Conservation (phyloP, 192 early-diverging fungal species). For the Phycomyces nitens region DNA sequence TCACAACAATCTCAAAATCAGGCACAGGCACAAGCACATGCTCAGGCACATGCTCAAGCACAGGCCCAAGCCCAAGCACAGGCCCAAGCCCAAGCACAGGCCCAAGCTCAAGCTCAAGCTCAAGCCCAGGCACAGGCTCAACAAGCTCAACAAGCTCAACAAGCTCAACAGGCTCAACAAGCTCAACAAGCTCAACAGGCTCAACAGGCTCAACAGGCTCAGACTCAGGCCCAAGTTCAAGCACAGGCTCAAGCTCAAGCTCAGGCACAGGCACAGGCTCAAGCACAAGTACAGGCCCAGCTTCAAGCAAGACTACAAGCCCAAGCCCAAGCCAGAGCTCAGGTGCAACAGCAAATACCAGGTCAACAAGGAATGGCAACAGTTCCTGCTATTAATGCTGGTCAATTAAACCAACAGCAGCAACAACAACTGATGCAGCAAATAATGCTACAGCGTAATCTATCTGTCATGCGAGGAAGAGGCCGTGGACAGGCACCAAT, state of each 20-base stretch:
- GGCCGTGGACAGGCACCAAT: conserved; percentile 22
- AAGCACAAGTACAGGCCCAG: conserved; percentile 3
- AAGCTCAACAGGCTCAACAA: conserved; percentile 8
- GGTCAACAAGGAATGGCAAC: conserved; percentile 5
- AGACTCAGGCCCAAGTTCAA: conserved; percentile 18
- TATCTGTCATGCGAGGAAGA: conserved; percentile 20
- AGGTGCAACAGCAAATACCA: conserved; percentile 1
- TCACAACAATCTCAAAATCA: background rate
- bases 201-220: too few species aligned
- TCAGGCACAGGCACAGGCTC: background rate
- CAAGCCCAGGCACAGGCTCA: conserved; percentile 15
- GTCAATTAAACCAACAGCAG: conserved; percentile 23
- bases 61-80: conserved; percentile 20
- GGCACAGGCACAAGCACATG: conserved; percentile 12
- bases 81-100: conserved; percentile 20
- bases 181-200: conserved; percentile 4
- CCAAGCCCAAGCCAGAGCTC: background rate
- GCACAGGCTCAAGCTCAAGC: background rate
- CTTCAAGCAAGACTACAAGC: background rate
- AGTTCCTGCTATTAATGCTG: conserved; percentile 7
- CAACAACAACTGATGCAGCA: conserved; percentile 19
- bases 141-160: background rate
- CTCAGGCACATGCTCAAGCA: conserved; percentile 25
- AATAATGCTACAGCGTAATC: conserved; percentile 22
- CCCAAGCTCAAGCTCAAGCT: conserved; percentile 11